phyloP scores from a whole-genome alignment of 208 protist species.

The Trypanosoma theileri region DNA sequence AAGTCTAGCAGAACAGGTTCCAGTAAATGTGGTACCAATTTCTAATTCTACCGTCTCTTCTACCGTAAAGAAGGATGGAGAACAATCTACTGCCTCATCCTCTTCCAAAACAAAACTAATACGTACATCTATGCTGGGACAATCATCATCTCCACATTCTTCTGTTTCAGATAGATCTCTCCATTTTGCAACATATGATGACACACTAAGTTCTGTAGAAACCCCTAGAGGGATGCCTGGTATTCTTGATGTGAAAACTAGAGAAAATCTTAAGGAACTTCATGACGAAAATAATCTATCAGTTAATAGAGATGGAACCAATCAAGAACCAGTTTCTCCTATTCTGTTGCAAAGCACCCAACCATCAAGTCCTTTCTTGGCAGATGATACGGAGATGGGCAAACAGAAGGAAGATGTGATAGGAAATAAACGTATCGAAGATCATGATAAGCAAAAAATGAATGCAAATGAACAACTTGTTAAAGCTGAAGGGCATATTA shows the following conservation, averaged over 20 bases:
- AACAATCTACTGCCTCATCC: no score
- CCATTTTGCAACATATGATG: constrained; percentile 9
- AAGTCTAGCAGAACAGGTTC: background rate
- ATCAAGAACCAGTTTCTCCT: background rate
- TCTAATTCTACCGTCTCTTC: no score
- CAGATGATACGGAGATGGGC: background rate
- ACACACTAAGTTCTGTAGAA: constrained; percentile 7
- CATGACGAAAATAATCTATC: background rate
- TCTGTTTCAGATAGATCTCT: background rate
- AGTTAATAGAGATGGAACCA: background rate
- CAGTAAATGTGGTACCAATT: no score
- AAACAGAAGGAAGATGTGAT: background rate
- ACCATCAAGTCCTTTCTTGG: no score
- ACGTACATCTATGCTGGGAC: background rate
- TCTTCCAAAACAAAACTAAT: no score
- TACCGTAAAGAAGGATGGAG: no score
- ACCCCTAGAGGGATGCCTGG: constrained; percentile 5
- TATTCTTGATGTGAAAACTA: background rate
- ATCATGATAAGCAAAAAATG: constrained; percentile 1
- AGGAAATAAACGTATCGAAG: background rate
- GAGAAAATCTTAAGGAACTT: background rate
- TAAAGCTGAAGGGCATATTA: constrained; percentile 12
- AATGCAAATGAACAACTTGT: constrained; percentile 11
- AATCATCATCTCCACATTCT: background rate
- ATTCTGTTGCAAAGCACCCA: no score